phyloP scores from a whole-genome alignment of 2,329 filamentous ascomycete genomes.

The Botryotinia globosa region DNA sequence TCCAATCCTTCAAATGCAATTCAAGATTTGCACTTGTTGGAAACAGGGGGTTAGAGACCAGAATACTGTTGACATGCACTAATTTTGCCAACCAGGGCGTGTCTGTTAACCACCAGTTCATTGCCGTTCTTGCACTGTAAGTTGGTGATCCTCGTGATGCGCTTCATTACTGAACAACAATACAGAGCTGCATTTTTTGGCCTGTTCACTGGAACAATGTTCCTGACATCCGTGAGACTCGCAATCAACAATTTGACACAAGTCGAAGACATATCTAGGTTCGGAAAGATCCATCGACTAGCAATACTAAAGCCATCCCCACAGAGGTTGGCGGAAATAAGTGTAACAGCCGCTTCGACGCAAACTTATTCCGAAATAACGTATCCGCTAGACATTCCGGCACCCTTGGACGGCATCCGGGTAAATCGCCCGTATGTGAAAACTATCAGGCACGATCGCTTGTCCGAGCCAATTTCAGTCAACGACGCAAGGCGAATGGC shows the following conservation, averaged over 20 bases:
- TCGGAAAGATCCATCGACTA: slow-evolving; percentile 63
- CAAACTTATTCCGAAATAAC: slow-evolving; percentile 52
- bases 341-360: slow-evolving; percentile 42
- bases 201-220: slow-evolving; percentile 79
- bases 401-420: background rate
- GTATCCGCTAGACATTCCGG: slow-evolving; percentile 50
- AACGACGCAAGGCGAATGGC: slow-evolving; percentile 15
- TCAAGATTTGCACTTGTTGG: background rate
- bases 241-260: slow-evolving; percentile 75
- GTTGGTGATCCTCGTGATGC: slow-evolving; percentile 29
- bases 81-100: slow-evolving; percentile 28
- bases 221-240: slow-evolving; percentile 66
- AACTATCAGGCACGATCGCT: slow-evolving; percentile 15
- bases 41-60: background rate
- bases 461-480: slow-evolving; percentile 12
- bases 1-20: background rate
- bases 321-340: slow-evolving; percentile 22
- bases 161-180: slow-evolving; percentile 9
- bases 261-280: slow-evolving; percentile 70
- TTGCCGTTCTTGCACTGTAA: slow-evolving; percentile 63
- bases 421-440: slow-evolving; percentile 13
- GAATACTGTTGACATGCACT: background rate
- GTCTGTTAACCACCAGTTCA: slow-evolving; percentile 55
- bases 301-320: slow-evolving; percentile 63
- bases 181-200: slow-evolving; percentile 63